Evolutionary conservation across 1,139 yeast genomes (phyloP), one percentile per base, ranked within the genome.

Genomic region (Geotrichum histeridarum): DNA sequence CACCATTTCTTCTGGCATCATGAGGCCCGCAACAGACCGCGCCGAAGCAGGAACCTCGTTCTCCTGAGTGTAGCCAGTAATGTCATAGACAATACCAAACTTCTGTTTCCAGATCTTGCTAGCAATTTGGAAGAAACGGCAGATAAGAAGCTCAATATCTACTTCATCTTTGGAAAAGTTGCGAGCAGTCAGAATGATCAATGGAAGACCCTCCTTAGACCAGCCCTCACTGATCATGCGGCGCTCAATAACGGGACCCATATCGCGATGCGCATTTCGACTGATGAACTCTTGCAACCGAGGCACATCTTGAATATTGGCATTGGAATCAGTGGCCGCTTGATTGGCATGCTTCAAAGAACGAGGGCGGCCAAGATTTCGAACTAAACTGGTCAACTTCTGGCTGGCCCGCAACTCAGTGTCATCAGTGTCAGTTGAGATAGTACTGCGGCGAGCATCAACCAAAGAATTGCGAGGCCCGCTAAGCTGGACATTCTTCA

Each of bases 31-130:
- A 5, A 62, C 56, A 2, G 58, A 43, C 15, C 63, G 53, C 1
- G 64, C 64, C 15, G 64, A 57, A 14, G 56, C 43, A 36, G 76
- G 76, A 48, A 75, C 66, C 9, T 67, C 61, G 11, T 70, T 67
- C 22, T 69, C 66, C 2, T 71, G 68, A 15, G 73, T 68, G 63
- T 77, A 82, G 18, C 83, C 84, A 0, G 95, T 84, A 59, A 86
- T 81, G 67, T 89, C 96, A 59, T 82, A 66, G 6, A 88, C 77
- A 56, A 84, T 59, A 58, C 81, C 80, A 64, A 78, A 88, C 59
- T 81, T 81, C 48, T 80, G 77, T 27, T 83, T 82, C 95, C 95
- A 87, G 51, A 86, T 77, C 64, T 84, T 86, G 55, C 85, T 78
- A 15, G 86, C 80, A 9, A 83, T 77, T 63, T 86, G 93, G 58